phyloP scores from a whole-genome alignment of 2,329 filamentous ascomycete genomes.

The Clonostachys solani region DNA sequence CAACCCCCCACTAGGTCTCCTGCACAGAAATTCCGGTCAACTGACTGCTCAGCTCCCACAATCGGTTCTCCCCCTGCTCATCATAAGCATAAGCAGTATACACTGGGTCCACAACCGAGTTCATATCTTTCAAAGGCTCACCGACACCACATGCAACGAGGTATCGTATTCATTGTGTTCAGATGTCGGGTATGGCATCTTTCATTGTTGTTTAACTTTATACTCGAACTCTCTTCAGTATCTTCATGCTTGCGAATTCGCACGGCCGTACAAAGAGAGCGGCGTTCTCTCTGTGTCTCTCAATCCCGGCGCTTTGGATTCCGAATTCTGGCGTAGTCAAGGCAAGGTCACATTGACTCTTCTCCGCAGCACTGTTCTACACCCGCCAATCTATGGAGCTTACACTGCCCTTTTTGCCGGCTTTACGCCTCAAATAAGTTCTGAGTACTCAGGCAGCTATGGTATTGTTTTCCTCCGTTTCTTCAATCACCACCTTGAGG shows the following conservation, averaged over 20 bases:
- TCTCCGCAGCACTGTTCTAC: slow-evolving; percentile 7
- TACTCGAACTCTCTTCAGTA: slow-evolving; percentile 11
- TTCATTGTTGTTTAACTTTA: slow-evolving; percentile 18
- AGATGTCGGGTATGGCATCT: slow-evolving; percentile 3
- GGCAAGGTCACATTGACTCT: slow-evolving; percentile 5
- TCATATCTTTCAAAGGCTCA: background rate
- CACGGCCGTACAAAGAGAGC: slow-evolving; percentile 20
- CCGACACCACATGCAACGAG: background rate
- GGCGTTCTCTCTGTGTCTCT: slow-evolving; percentile 15
- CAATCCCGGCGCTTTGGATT: slow-evolving; percentile 26
- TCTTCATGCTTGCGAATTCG: slow-evolving; percentile 13
- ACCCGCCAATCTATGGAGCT: slow-evolving; percentile 29
- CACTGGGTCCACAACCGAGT: background rate
- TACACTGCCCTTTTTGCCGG: slow-evolving; percentile 45
- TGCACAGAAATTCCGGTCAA: background rate
- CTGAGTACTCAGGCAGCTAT: slow-evolving; percentile 26
- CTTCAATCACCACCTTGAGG: background rate
- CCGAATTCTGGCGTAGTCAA: slow-evolving; percentile 19
- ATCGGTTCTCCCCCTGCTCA: background rate
- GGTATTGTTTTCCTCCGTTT: slow-evolving; percentile 6
- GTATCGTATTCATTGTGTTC: no score
- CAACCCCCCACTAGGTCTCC: no score
- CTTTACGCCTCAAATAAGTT: slow-evolving; percentile 32
- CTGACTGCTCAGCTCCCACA: background rate
- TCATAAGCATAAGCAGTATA: background rate